Evolutionary conservation across 129 eudicot genomes (phyloP).

Genomic region (Erigeron canadensis): DNA sequence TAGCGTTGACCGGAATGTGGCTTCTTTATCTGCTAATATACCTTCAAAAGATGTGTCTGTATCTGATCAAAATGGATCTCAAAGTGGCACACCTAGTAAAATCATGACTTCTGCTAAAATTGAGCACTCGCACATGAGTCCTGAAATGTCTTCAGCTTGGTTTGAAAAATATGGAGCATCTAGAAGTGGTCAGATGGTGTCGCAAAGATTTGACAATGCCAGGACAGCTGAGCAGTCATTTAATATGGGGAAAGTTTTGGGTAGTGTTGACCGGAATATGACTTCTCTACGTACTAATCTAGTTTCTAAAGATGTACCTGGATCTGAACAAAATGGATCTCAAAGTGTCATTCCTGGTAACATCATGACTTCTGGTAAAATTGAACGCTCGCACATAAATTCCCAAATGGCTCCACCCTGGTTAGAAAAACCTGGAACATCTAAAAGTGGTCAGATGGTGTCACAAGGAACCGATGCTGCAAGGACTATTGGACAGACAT

Average conservation of each 20-base stretch:
- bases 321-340: constrained; percentile 38
- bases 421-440: constrained; percentile 72
- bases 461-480: constrained; percentile 35
- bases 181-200: too few species aligned
- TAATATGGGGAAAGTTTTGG: background rate
- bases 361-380: constrained; percentile 32
- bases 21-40: constrained; percentile 40
- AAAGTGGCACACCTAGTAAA: too few species aligned
- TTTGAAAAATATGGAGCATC: too few species aligned
- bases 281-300: constrained; percentile 41
- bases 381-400: constrained; percentile 49
- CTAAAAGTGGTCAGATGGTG: constrained; percentile 57
- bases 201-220: background rate
- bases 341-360: constrained; percentile 31
- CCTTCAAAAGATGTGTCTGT: constrained; percentile 39
- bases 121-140: too few species aligned
- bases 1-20: constrained; percentile 29
- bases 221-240: too few species aligned
- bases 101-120: too few species aligned
- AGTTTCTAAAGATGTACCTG: constrained; percentile 39
- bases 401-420: constrained; percentile 92
- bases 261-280: constrained; percentile 9
- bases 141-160: too few species aligned
- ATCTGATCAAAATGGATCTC: constrained; percentile 31
- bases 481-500: constrained; percentile 45